phyloP scores from a whole-genome alignment of 129 eudicot genomes.

The Lonicera japonica region DNA sequence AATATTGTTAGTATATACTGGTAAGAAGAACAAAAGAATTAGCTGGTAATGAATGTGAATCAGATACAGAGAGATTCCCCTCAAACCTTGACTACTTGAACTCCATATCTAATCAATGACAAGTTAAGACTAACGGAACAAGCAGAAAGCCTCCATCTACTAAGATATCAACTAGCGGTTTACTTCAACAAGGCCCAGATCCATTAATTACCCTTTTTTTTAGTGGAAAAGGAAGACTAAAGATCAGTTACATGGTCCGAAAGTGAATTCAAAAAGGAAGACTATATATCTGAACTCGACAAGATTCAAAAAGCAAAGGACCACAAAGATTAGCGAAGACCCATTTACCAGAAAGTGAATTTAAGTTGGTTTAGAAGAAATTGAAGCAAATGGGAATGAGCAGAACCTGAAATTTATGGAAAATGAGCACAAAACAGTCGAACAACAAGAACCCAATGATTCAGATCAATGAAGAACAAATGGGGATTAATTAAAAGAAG shows the following conservation, averaged over 20 bases:
- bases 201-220: slow-evolving; percentile 33
- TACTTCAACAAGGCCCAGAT: slow-evolving; percentile 30
- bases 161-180: slow-evolving; percentile 43
- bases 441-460: not conserved
- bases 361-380: slow-evolving; percentile 20
- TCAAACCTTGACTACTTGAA: slow-evolving; percentile 31
- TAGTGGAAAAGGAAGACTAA: slow-evolving; percentile 22
- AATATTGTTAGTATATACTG: slow-evolving; percentile 19
- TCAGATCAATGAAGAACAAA: slow-evolving; percentile 14
- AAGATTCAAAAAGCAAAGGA: not conserved
- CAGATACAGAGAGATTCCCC: slow-evolving; percentile 8
- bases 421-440: slow-evolving; percentile 10
- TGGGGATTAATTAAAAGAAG: slow-evolving; percentile 17
- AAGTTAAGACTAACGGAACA: slow-evolving; percentile 18
- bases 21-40: slow-evolving; percentile 35
- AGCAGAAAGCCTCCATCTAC: slow-evolving; percentile 30
- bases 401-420: slow-evolving; percentile 14
- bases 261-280: slow-evolving; percentile 9
- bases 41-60: slow-evolving; percentile 28
- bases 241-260: slow-evolving; percentile 39
- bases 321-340: slow-evolving; percentile 47
- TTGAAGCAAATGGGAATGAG: slow-evolving; percentile 32
- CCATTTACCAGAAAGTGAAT: slow-evolving; percentile 46
- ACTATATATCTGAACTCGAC: slow-evolving; percentile 8
- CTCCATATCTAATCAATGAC: slow-evolving; percentile 25